Evolutionary conservation across 73 alveolate species (phyloP), one percentile per base, ranked within the genome.

Genomic region (Paramecium tetraurelia): DNA sequence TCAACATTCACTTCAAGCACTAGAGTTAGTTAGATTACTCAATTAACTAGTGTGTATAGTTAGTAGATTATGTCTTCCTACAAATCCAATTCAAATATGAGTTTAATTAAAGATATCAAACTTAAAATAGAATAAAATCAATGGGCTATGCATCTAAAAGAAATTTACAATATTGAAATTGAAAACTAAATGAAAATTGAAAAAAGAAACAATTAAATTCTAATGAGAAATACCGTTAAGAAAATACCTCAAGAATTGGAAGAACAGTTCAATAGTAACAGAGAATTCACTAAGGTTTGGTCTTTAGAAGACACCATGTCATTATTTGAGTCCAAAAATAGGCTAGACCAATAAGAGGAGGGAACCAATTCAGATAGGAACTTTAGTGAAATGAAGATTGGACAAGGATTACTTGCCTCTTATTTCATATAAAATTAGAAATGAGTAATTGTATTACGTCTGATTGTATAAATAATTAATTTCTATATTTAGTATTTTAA

Each of bases 281-380:
- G 9, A 2, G 86, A 72, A 36, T 72, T 72, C 24, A 36, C 86
- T n/a, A 72, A 72, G n/a, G 86, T 72, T 10, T 72, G 57, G 86
- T 29, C 57, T 36, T 6, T 72, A 72, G 57, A 72, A 38, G 86
- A 36, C 12, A 40, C 86, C 5, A 63, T 63, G 84, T 27, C 27
- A 0, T 63, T 22, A 33, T 63, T 11, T 63, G 84, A 22, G 7
- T 12, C 50, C 1, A 33, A 63, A 63, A 63, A 9, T 33, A 27
- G 18, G 1, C 27, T 27, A 2, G 12, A 33, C 24, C 27, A 63
- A 63, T 63, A 3, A 3, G 48, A 63, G 21, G 46, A 63, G 21
- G 46, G 24, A 63, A 63, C 6, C 3, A 33, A 63, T 8, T 22
- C 16, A 53, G 16, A 53, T 7, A 53, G 69, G n/a, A 63, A 63